Conservation (phyloP, 2,329 filamentous ascomycete genomes). For the Pseudocercospora musae region DNA sequence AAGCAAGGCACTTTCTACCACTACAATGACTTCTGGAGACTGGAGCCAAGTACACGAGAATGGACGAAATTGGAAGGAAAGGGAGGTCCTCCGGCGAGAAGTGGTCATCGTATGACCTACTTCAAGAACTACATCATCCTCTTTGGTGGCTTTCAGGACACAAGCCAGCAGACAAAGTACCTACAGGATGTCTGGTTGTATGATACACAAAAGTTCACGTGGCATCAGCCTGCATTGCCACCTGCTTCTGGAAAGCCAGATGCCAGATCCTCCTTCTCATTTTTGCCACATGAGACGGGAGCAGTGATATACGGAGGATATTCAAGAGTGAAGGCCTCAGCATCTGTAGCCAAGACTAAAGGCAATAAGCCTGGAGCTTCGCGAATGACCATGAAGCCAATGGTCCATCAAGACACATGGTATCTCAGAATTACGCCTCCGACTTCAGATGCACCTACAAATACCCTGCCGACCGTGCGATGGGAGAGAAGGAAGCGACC, state of each 20-base stretch:
- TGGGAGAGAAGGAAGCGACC: constrained; percentile 95
- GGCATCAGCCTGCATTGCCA: constrained; percentile 74
- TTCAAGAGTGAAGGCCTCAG: constrained; percentile 73
- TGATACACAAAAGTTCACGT: constrained; percentile 81
- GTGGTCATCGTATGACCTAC: constrained; percentile 78
- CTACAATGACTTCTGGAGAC: constrained; percentile 96
- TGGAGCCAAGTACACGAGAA: constrained; percentile 79
- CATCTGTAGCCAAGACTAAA: constrained; percentile 59
- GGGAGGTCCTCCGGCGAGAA: constrained; percentile 77
- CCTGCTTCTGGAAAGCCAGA: constrained; percentile 78
- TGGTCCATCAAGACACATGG: constrained; percentile 94
- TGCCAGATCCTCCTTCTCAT: constrained; percentile 83
- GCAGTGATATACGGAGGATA: constrained; percentile 92
- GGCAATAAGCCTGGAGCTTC: constrained; percentile 56
- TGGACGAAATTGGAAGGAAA: constrained; percentile 85
- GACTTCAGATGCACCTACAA: constrained; percentile 61
- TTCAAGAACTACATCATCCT: constrained; percentile 96
- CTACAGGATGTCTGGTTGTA: constrained; percentile 93
- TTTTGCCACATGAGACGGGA: constrained; percentile 85
- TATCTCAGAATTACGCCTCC: constrained; percentile 79
- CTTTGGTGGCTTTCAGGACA: constrained; percentile 97
- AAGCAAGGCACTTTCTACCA: constrained; percentile 99
- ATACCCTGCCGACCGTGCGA: constrained; percentile 67
- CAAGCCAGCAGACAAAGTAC: constrained; percentile 91
- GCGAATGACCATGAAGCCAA: constrained; percentile 74